A percentile compares a stretch with the other conserved stretches of the same genome.
Evolutionary conservation across 2,329 filamentous ascomycete species (phyloP).

Genomic region (Talaromyces pinophilus): DNA sequence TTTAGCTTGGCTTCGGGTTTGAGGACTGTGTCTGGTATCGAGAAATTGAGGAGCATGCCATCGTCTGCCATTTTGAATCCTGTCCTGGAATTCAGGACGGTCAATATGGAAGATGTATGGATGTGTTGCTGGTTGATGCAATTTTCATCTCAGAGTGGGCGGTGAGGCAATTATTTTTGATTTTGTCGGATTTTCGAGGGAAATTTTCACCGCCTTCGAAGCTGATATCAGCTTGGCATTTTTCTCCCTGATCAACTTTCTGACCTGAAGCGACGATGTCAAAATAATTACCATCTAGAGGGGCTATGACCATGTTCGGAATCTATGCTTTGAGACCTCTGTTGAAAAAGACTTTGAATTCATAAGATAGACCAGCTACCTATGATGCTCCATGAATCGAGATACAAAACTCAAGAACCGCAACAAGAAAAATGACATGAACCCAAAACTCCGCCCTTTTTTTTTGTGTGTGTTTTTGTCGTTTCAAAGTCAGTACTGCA

Average conservation of each 20-base stretch:
- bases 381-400: neutral
- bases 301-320: neutral
- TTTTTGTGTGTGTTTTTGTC: neutral
- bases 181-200: conserved; percentile 18
- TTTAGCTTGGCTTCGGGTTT: conserved; percentile 67
- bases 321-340: neutral
- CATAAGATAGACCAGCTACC: neutral
- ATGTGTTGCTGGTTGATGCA: neutral
- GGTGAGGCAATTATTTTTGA: conserved; percentile 24
- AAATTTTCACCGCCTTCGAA: conserved; percentile 14
- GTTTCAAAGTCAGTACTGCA: neutral
- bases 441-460: neutral
- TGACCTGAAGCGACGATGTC: neutral
- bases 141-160: conserved; percentile 11
- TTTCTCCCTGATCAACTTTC: neutral
- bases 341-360: neutral
- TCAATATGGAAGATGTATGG: neutral
- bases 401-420: neutral
- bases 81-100: neutral
- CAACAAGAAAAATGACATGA: neutral
- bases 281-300: neutral
- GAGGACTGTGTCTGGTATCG: conserved; percentile 66
- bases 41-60: conserved; percentile 92
- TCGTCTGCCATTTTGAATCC: conserved; percentile 75
- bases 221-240: neutral